Conservation (phyloP, 495 filamentous ascomycete genomes). For the Penicillium cataractarum region DNA sequence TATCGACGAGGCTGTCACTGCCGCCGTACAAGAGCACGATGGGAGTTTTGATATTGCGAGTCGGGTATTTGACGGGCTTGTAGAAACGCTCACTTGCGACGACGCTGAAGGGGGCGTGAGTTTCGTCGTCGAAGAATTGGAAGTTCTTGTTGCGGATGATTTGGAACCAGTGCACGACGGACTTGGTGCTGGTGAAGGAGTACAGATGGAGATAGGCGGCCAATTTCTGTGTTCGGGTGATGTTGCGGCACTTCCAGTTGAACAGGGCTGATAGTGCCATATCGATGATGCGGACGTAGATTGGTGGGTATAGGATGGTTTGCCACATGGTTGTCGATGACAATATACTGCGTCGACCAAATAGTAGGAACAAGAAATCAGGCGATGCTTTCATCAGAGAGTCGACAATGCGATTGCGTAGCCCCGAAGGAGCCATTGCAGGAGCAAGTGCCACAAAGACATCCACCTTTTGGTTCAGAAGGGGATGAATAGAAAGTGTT, state of each 20-base stretch:
- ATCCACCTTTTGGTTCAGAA: slow-evolving; percentile 89
- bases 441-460: slow-evolving; percentile 97
- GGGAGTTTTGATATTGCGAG: slow-evolving; percentile 93
- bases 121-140: slow-evolving; percentile 98
- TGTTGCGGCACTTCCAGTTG: slow-evolving; percentile 86
- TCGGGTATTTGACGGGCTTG: slow-evolving; percentile 95
- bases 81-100: slow-evolving; percentile 66
- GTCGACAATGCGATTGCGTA: slow-evolving; percentile 86
- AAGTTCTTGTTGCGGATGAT: slow-evolving; percentile 94
- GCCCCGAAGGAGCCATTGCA: slow-evolving; percentile 92
- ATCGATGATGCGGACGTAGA: slow-evolving; percentile 90
- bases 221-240: slow-evolving; percentile 84
- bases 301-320: slow-evolving; percentile 89
- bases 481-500: slow-evolving; percentile 89
- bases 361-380: slow-evolving; percentile 88
- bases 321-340: slow-evolving; percentile 97
- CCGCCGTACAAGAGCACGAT: slow-evolving; percentile 93
- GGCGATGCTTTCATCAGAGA: slow-evolving; percentile 93
- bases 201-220: slow-evolving; percentile 97
- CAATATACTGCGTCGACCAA: slow-evolving; percentile 91
- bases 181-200: slow-evolving; percentile 94
- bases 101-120: slow-evolving; percentile 64
- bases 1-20: slow-evolving; percentile 93
- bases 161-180: slow-evolving; percentile 98
- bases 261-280: slow-evolving; percentile 80